Evolutionary conservation across 768 basidiomycete genomes (phyloP), one percentile per base, ranked within the genome.

Genomic region (Postia placenta): DNA sequence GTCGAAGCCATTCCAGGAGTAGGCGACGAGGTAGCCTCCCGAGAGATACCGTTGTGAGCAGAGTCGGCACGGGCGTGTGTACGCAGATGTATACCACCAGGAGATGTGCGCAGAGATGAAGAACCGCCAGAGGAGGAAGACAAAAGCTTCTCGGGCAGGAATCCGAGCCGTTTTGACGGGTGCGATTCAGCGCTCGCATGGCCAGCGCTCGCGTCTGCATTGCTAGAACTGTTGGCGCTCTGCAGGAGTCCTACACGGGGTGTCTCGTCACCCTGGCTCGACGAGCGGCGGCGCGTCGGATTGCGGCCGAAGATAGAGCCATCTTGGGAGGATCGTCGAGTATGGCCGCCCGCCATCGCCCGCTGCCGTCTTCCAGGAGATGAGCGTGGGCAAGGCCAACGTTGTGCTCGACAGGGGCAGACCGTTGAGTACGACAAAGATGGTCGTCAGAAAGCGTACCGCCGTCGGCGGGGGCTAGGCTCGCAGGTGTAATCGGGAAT

Each of bases 71-170:
- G 50, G 1, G 59, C 47, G 35, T 64, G 61, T 3, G 55, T 47
- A 46, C 60, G 64, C 14, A 60, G 48, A 30, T 44, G 50, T 17
- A 48, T 42, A 9, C 60, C 54, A 43, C 48, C 43, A 7, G 60
- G 60, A 2, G 51, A 47, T 6, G 54, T 37, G 20, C 59, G 57
- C 37, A 55, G 55, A 4, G 51, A 49, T 11, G 33, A 19, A 30
- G 51, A 45, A 22, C 45, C 49, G 20, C 37, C 45, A 11, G 55
- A 42, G 24, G 55, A 39, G 11, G 58, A 52, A 12, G 59, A 50
- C 43, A 58, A 54, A 23, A 62, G 47, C 49, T 55, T 64, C 0
- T 64, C 62, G 1, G 60, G 46, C 27, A 63, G 56, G 48, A 63
- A 58, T 14, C 46, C 54, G 25, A 55, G 56, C 17, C 55, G 42